Base-by-base conservation (phyloP, 441 rosid genomes). In the Arabidopsis hybrid region DNA sequence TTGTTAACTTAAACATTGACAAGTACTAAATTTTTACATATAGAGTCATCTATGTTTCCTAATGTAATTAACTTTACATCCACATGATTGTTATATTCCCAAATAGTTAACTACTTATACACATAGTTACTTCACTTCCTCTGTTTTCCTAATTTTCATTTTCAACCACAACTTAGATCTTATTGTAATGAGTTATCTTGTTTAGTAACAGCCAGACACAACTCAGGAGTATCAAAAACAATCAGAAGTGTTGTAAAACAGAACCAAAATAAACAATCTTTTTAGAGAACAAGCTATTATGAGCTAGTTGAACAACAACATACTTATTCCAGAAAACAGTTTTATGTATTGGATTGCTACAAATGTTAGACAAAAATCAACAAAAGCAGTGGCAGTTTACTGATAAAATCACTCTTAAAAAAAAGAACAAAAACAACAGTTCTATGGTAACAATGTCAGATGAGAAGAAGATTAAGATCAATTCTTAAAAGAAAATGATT, bases 401-500 rank as follows among this genome's bases (percentile, higher is more conserved):
- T 43, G 8, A 5, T 17, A 32, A 38, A 42, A 70, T 60, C 11
- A 60, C 26, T 21, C 26, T 21, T 21, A 21, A 21, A 21, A 21
- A 21, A 21, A 21, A 21, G 26, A 21, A 21, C 26, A 21, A 21
- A 21, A 21, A 21, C 26, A 21, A 21, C 26, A 50, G 8, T 12
- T 31, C 12, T 32, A 21, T 53, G 57, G 31, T 60, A 38, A 35
- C 8, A 35, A 7, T 36, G 9, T 36, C 40, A 3, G 32, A 31
- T 31, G 32, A 31, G 32, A 31, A 31, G 32, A 31, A 31, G 57
- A 63, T 53, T 13, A 45, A 53, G 56, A 72, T 63, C 26, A 52
- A 17, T 52, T 52, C 31, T 34, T 64, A 7, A 45, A 63, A 57
- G 43, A 42, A 65, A 65, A 36, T 45, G 35, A 31, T 31, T 55